phyloP scores from a whole-genome alignment of 768 basidiomycete species.

The Lactarius indigo region DNA sequence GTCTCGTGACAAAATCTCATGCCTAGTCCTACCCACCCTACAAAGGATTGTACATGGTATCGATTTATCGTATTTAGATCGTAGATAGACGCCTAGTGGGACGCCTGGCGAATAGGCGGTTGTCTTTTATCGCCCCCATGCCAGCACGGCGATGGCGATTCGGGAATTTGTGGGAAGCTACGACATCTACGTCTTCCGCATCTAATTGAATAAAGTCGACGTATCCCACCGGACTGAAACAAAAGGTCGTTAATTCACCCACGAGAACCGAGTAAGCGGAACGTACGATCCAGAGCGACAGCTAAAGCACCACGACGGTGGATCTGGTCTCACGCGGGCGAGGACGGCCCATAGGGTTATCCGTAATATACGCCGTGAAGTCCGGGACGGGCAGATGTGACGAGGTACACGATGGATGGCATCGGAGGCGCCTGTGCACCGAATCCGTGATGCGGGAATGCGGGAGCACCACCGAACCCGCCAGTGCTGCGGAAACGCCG shows the following conservation, averaged over 20 bases:
- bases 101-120: background rate
- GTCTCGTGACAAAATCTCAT: background rate
- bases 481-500: background rate
- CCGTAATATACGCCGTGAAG: conserved; percentile 20
- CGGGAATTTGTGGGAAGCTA: background rate
- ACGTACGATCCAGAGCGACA: conserved; percentile 23
- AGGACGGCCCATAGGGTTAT: conserved; percentile 23
- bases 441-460: conserved; percentile 14
- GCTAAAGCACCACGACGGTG: conserved; percentile 24
- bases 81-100: no score
- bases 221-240: conserved; percentile 16
- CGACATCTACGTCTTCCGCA: conserved; percentile 19
- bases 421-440: background rate
- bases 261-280: background rate
- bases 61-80: background rate
- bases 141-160: background rate
- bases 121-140: background rate
- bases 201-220: conserved; percentile 26
- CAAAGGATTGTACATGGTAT: background rate
- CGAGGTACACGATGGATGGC: conserved; percentile 23
- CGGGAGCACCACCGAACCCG: conserved; percentile 1
- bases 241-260: background rate
- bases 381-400: conserved; percentile 21
- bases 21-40: background rate
- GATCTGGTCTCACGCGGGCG: conserved; percentile 17